Evolutionary conservation across 192 early-diverging fungal species (phyloP), one percentile per base, ranked within the genome.

Genomic region (Mycoemilia scoparia): DNA sequence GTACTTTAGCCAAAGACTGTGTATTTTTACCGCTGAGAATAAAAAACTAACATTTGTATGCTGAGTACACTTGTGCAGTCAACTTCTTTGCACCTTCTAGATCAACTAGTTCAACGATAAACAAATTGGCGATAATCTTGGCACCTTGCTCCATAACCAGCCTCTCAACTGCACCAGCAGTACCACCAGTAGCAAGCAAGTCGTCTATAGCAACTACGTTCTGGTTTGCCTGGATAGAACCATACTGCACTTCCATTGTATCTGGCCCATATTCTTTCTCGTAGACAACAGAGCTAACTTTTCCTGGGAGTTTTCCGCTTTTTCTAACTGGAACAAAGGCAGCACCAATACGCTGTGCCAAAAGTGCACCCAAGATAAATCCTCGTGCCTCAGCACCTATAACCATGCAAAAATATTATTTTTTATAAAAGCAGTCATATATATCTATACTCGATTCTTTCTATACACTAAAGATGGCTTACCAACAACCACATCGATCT

Each of bases 381-480:
- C 93, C 93, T 56, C 95, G 87, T 4, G 95, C 85, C 49, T 99
- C 95, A 12, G 96, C 68, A 28, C 90, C 95, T 30, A 92, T 80
- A 44, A 98, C 67, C 16, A 81, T 87, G 50, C 96, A 89, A 24
- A 87, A 64, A 46, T 75, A 75, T 35, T 74, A 61, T 6, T 48
- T 44, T 18, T 61, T 45, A 3, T 15, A n/a, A n/a, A n/a, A n/a
- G n/a, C n/a, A n/a, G n/a, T n/a, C n/a, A n/a, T n/a, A n/a, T n/a
- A n/a, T n/a, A n/a, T n/a, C n/a, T n/a, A n/a, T n/a, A n/a, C n/a
- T n/a, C n/a, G n/a, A n/a, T n/a, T n/a, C n/a, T n/a, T n/a, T n/a
- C n/a, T n/a, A n/a, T n/a, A n/a, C n/a, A n/a, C n/a, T n/a, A n/a
- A n/a, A n/a, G n/a, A n/a, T n/a, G n/a, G n/a, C n/a, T n/a, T n/a